These are phyloP conservation scores for Apiotrichum siamense DNA, from an alignment of 1,284 basidiomycete species.

Conservation along the genomic window DNA sequence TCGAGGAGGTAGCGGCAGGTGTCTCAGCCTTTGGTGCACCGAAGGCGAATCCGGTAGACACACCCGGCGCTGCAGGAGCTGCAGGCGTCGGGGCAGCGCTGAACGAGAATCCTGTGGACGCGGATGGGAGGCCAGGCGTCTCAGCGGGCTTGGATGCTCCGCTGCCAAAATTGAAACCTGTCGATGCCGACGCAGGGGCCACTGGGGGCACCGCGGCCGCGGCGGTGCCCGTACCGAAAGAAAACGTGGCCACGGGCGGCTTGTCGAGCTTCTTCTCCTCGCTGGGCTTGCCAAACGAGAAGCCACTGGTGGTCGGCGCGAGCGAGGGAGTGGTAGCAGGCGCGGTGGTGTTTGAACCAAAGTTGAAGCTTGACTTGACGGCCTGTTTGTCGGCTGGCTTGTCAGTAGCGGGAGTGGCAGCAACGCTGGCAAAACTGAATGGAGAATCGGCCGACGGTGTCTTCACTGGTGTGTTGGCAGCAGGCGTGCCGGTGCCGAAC, in stretches of 20 bases:
- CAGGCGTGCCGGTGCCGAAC: too few relatives aligned
- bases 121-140: neutral
- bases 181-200: neutral
- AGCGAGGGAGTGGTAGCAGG: neutral
- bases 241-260: too few relatives aligned
- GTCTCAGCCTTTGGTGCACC: neutral
- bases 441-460: neutral
- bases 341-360: neutral
- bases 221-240: too few relatives aligned
- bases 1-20: neutral
- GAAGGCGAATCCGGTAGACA: neutral
- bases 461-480: too few relatives aligned
- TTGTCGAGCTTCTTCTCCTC: neutral
- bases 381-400: neutral
- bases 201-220: neutral
- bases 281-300: neutral
- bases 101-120: neutral
- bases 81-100: neutral
- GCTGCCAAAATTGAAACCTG: neutral
- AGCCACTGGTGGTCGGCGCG: neutral
- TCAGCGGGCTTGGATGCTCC: neutral
- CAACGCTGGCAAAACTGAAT: constrained; percentile 1
- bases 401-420: neutral
- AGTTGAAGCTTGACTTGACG: neutral
- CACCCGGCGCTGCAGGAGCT: neutral